phyloP scores from a whole-genome alignment of 2,329 filamentous ascomycete species.

The Fusarium coicis region DNA sequence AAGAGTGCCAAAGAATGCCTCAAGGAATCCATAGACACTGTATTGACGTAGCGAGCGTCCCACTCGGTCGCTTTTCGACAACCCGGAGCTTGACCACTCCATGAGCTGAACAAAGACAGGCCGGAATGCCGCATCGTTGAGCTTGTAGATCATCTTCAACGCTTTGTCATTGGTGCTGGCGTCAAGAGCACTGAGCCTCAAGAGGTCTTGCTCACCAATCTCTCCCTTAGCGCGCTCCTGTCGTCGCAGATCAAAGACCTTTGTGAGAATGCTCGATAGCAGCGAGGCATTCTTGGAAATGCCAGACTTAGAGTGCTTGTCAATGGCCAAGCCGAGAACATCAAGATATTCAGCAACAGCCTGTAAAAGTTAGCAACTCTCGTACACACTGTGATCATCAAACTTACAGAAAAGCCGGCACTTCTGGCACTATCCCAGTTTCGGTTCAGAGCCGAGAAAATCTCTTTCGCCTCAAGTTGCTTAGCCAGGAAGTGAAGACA shows the following conservation, averaged over 20 bases:
- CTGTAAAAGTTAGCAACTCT: slow-evolving; percentile 54
- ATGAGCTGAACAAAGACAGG: slow-evolving; percentile 89
- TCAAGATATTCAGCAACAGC: slow-evolving; percentile 76
- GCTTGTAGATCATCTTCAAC: slow-evolving; percentile 93
- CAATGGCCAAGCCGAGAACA: slow-evolving; percentile 76
- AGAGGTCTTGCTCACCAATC: slow-evolving; percentile 54
- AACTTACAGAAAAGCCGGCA: slow-evolving; percentile 70
- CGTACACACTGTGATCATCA: slow-evolving; percentile 4
- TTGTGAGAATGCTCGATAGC: slow-evolving; percentile 73
- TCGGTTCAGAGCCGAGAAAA: slow-evolving; percentile 77
- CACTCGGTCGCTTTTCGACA: slow-evolving; percentile 69
- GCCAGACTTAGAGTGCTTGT: slow-evolving; percentile 79
- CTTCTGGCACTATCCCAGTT: slow-evolving; percentile 76
- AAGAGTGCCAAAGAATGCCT: slow-evolving; percentile 82
- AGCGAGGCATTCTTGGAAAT: slow-evolving; percentile 79
- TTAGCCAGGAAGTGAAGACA: slow-evolving; percentile 81
- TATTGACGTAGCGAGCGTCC: slow-evolving; percentile 73
- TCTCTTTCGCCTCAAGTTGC: slow-evolving; percentile 79
- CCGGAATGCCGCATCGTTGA: slow-evolving; percentile 93
- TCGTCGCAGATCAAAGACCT: slow-evolving; percentile 73
- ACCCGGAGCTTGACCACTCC: slow-evolving; percentile 76
- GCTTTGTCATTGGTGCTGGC: slow-evolving; percentile 73
- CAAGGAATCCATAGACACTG: slow-evolving; percentile 84
- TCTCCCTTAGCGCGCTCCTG: slow-evolving; percentile 61
- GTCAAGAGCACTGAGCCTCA: slow-evolving; percentile 70